Evolutionary conservation across 2,329 filamentous ascomycete species (phyloP), one percentile per base, ranked within the genome.

Genomic region (Nakataea oryzae): DNA sequence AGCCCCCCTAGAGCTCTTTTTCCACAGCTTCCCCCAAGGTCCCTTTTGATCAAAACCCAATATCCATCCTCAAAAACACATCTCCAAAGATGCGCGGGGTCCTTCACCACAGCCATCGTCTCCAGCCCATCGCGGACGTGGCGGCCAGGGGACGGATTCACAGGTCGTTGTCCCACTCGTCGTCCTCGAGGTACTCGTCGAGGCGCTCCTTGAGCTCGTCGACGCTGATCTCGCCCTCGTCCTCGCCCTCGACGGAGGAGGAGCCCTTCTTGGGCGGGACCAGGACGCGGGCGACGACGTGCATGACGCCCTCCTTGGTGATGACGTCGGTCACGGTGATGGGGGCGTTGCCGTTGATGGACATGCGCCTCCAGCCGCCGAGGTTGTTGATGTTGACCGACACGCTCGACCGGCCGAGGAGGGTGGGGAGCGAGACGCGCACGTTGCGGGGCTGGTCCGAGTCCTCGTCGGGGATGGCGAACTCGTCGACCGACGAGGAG

Each of bases 301-400:
- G 93, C 50, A 96, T 83, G 17, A 93, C 91, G 34, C 93, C 93
- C 70, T 96, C 90, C 69, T 81, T 83, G 0, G 87, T 89, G 62
- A 95, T 73, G 0, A 80, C 87, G 70, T 96, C 91, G 65, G 86
- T 78, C 8, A 90, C 76, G 0, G 78, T 77, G 1, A 96, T 88
- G 8, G 78, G 78, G 3, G 81, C 78, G 67, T 86, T 87, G 17
- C 86, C 90, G 69, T 96, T 96, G 69, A 96, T 81, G 71, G 85
- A 85, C 64, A 96, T 86, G 6, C 75, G 80, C 61, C 89, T 84
- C 69, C 89, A 86, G 0, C 88, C 84, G n/a, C 84, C 85, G 68
- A 83, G 88, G 17, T 81, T 78, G 4, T 80, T 81, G 55, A 96
- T 81, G 69, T 96, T 91, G 50, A 96, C 82, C 32, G 83, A 82